Evolutionary conservation across 2,329 filamentous ascomycete genomes (phyloP).

Genomic region (Penicillium sp.): DNA sequence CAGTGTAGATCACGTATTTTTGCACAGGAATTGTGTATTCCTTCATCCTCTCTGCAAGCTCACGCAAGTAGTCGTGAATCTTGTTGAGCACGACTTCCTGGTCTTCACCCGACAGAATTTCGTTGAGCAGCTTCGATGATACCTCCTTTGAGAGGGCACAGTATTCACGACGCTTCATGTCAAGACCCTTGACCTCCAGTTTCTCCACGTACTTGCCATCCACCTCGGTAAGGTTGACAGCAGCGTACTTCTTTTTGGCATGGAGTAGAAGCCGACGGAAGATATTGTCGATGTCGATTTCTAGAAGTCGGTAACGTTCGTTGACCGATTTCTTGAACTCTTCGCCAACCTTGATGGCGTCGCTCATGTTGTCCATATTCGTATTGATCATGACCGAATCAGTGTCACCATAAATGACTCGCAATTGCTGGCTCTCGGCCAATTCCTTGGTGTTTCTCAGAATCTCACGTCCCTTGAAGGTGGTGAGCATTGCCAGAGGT

Average conservation of each 20-base stretch:
- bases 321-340: conserved; percentile 97
- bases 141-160: conserved; percentile 94
- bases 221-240: conserved; percentile 86
- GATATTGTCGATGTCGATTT: conserved; percentile 97
- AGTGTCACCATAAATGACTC: conserved; percentile 98
- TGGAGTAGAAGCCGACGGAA: conserved; percentile 91
- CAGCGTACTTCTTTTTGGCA: conserved; percentile 99
- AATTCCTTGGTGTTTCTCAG: conserved; percentile 92
- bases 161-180: conserved; percentile 97
- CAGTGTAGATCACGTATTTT: conserved; percentile 96
- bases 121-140: conserved; percentile 84
- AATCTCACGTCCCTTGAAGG: conserved; percentile 97
- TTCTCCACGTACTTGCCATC: conserved; percentile 90
- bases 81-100: conserved; percentile 82
- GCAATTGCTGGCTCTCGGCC: conserved; percentile 83
- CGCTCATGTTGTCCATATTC: conserved; percentile 88
- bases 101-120: conserved; percentile 91
- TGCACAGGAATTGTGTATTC: conserved; percentile 69
- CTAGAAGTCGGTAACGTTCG: conserved; percentile 83
- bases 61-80: conserved; percentile 88
- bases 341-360: conserved; percentile 85
- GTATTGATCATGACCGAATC: conserved; percentile 99
- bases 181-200: conserved; percentile 95
- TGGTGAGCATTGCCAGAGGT: conserved; percentile 91
- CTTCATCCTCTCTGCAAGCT: conserved; percentile 83